Base-by-base conservation (phyloP, 164 flowering plant species). In the Santalum album region DNA sequence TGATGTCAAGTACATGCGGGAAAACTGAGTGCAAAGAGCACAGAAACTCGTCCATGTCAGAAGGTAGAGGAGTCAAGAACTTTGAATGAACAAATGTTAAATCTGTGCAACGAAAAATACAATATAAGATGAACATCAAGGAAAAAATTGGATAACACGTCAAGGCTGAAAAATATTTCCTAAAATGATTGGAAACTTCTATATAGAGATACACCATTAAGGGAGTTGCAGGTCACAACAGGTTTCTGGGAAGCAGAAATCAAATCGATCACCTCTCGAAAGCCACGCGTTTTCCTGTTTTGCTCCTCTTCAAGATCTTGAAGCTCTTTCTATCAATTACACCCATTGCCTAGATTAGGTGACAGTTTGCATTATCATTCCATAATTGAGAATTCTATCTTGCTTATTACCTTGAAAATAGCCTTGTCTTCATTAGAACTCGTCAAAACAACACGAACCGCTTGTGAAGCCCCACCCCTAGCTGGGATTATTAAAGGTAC, bases 261-360 rank as follows among this genome's bases (percentile, higher is more conserved):
- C 71, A 77, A 62, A 56, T 91, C 96, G 48, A 91, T 83, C 79
- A 91, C 92, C 71, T 86, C 95, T 55, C 96, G 71, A 47, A 91
- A 91, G 38, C 96, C 98, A 61, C 90, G 77, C 20, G 77, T 44
- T 57, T 56, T 72, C 71, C 59, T 75, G 56, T 56, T 74, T 46
- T 75, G 73, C 65, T 81, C 85, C 17, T 79, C 78, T 66, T 91
- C 96, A 27, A 65, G 57, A 57, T 55, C 55, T 43, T 72, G 67
- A 62, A 84, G 76, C 71, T 91, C 94, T 35, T 51, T 72, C 96
- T 90, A 67, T 39, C 35, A 65, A 61, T 12, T 1, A 48, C 55
- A 59, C 52, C n/a, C 18, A 47, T 25, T 27, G 20, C 14, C 50
- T 2, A 26, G 22, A 22, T 19, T 20, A 39, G 19, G 16, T n/a